Conservation (phyloP, 2,329 filamentous ascomycete species). For the Epichloe glyceriae region DNA sequence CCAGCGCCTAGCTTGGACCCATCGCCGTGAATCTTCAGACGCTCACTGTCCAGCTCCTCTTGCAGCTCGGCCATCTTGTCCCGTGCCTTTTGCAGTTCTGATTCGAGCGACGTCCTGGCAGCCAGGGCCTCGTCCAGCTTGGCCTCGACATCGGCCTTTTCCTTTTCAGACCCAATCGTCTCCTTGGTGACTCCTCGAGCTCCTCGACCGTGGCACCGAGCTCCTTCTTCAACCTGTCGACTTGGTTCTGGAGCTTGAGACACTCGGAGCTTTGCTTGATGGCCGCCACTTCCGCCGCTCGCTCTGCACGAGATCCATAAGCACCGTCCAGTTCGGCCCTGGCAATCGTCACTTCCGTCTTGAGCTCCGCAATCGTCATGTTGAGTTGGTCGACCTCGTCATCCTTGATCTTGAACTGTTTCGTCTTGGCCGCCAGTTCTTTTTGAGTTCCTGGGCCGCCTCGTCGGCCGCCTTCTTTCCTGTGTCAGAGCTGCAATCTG, state of each 20-base stretch:
- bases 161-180: slow-evolving; percentile 35
- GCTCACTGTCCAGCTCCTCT: slow-evolving; percentile 38
- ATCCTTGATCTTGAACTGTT: slow-evolving; percentile 34
- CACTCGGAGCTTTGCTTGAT: slow-evolving; percentile 35
- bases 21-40: slow-evolving; percentile 28
- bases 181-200: slow-evolving; percentile 40
- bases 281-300: slow-evolving; percentile 44
- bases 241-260: slow-evolving; percentile 31
- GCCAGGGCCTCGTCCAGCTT: slow-evolving; percentile 22
- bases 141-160: slow-evolving; percentile 31
- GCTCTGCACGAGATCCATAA: slow-evolving; percentile 45
- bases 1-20: slow-evolving; percentile 26
- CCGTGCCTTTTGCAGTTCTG: slow-evolving; percentile 24
- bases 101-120: slow-evolving; percentile 25
- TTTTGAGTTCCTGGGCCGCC: slow-evolving; percentile 14
- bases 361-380: slow-evolving; percentile 41
- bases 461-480: slow-evolving; percentile 17
- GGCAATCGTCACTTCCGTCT: slow-evolving; percentile 48
- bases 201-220: slow-evolving; percentile 37
- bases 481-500: slow-evolving; percentile 16
- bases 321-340: slow-evolving; percentile 50
- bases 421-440: slow-evolving; percentile 23
- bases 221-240: slow-evolving; percentile 38
- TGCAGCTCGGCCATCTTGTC: slow-evolving; percentile 29
- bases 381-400: slow-evolving; percentile 37